Conservation (phyloP, 768 basidiomycete genomes). For the Arthromyces matolae region DNA sequence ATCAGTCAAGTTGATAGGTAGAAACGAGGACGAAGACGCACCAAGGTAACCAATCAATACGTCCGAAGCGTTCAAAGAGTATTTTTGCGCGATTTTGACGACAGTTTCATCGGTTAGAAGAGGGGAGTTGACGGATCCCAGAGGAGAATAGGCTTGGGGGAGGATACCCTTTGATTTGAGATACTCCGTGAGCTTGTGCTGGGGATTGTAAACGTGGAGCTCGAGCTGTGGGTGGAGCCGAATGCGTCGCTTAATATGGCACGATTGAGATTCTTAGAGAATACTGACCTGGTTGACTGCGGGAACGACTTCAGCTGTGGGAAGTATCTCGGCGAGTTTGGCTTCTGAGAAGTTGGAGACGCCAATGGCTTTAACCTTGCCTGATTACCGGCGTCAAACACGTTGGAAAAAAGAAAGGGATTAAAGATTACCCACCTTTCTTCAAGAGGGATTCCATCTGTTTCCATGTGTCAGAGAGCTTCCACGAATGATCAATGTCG, state of each 20-base stretch:
- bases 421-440: conserved; percentile 40
- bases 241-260: neutral
- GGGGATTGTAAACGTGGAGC: conserved; percentile 71
- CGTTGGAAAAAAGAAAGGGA: conserved; percentile 7
- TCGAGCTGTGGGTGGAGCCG: conserved; percentile 55
- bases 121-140: conserved; percentile 67
- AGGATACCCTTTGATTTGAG: conserved; percentile 63
- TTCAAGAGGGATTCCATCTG: conserved; percentile 74
- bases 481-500: conserved; percentile 65
- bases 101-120: conserved; percentile 62
- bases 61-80: conserved; percentile 51
- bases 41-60: conserved; percentile 62
- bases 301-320: conserved; percentile 62
- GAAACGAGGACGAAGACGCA: conserved; percentile 27
- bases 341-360: conserved; percentile 72
- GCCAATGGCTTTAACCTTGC: conserved; percentile 66
- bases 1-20: conserved; percentile 3
- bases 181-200: conserved; percentile 63
- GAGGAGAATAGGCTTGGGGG: conserved; percentile 78
- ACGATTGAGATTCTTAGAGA: neutral
- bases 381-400: conserved; percentile 34
- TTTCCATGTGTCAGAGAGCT: conserved; percentile 73
- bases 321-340: conserved; percentile 67
- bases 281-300: conserved; percentile 63
- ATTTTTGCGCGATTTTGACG: conserved; percentile 53